A percentile compares a stretch with the other conserved stretches of the same genome.
phyloP scores from a whole-genome alignment of 2,329 filamentous ascomycete genomes.

The Stagonosporopsis rhizophila region DNA sequence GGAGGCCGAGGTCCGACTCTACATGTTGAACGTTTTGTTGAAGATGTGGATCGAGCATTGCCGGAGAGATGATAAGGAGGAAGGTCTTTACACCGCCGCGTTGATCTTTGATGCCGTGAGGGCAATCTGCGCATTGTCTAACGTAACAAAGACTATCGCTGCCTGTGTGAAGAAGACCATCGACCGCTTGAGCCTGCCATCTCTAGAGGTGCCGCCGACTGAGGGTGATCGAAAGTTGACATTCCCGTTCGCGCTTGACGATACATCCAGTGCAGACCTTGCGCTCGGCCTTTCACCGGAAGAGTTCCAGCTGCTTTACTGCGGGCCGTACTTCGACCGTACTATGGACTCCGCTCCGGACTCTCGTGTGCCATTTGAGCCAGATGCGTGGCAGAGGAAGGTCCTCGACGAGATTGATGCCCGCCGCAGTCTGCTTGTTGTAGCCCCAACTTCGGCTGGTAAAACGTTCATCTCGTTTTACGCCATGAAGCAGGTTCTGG shows the following conservation, averaged over 20 bases:
- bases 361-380: constrained; percentile 72
- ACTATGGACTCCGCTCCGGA: constrained; percentile 73
- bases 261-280: constrained; percentile 31
- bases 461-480: constrained; percentile 89
- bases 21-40: constrained; percentile 58
- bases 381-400: constrained; percentile 77
- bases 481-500: constrained; percentile 78
- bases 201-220: constrained; percentile 38
- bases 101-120: constrained; percentile 42
- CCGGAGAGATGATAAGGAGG: constrained; percentile 37
- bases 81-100: constrained; percentile 42
- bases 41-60: constrained; percentile 56
- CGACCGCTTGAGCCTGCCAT: constrained; percentile 51
- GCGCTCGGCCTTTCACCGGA: constrained; percentile 52
- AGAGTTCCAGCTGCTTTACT: constrained; percentile 72
- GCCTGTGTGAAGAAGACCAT: constrained; percentile 45
- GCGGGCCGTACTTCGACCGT: constrained; percentile 77
- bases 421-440: constrained; percentile 73
- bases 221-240: constrained; percentile 52
- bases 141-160: constrained; percentile 41
- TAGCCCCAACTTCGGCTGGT: constrained; percentile 79
- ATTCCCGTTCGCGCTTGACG: constrained; percentile 49
- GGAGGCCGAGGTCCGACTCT: constrained; percentile 57
- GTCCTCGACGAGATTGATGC: constrained; percentile 77
- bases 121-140: constrained; percentile 36